phyloP scores from a whole-genome alignment of 2,329 filamentous ascomycete genomes.

The Hypoxylon sp. region DNA sequence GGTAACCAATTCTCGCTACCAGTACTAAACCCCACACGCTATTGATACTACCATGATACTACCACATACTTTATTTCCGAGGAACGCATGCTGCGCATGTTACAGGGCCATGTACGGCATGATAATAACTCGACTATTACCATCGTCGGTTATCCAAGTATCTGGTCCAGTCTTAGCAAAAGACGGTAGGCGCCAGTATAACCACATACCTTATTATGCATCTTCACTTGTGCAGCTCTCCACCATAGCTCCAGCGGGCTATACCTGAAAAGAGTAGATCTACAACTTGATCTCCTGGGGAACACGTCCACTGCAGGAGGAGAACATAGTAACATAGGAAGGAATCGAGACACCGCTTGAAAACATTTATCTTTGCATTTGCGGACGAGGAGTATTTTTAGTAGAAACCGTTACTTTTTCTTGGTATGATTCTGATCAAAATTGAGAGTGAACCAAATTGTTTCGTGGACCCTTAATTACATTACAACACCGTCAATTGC shows the following conservation, averaged over 20 bases:
- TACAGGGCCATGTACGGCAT: conserved; percentile 8
- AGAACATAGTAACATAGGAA: neutral
- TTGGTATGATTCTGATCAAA: neutral
- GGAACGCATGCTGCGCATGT: neutral
- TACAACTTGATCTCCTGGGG: conserved; percentile 9
- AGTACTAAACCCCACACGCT: conserved; percentile 19
- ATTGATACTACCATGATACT: neutral
- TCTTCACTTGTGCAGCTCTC: conserved; percentile 1
- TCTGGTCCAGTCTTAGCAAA: neutral
- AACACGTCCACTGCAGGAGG: neutral
- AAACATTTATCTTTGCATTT: no score
- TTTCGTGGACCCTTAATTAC: no score
- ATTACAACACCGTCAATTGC: neutral
- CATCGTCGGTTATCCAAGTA: conserved; percentile 8
- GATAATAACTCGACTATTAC: conserved; percentile 8
- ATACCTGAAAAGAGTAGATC: conserved; percentile 6
- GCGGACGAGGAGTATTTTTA: neutral
- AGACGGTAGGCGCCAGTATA: conserved; percentile 2
- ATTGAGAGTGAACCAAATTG: conserved; percentile 1
- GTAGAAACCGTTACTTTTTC: neutral
- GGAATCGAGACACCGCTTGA: neutral
- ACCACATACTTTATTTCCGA: conserved; percentile 5
- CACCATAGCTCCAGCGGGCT: conserved; percentile 12
- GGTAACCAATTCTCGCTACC: conserved; percentile 7
- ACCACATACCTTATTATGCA: neutral